Base-by-base conservation (phyloP, 495 filamentous ascomycete species). In the Bryoglossum gracile region DNA sequence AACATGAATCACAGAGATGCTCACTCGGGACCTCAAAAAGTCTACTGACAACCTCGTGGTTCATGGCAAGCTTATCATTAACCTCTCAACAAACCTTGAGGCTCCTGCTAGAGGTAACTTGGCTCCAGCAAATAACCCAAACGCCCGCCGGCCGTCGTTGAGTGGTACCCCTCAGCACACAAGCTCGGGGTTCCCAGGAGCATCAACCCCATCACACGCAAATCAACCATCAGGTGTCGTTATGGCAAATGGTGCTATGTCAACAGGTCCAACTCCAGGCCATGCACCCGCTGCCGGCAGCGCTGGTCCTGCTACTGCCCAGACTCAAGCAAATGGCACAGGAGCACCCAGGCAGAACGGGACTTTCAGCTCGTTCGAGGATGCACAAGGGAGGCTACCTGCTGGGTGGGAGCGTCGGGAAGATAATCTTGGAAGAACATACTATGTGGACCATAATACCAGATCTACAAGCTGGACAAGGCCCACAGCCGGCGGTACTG, bases 381-480 rank as follows among this genome's bases (percentile, higher is more conserved):
- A 98, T 62, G 80, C 82, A 26, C 89, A 95, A 62, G 92, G 92
- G 38, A 82, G 91, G 61, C 68, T 98, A 53, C 92, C 92, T 17
- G 81, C 85, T 42, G 92, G 92, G 28, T 98, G 94, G 91, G 92
- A 98, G 65, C 80, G 94, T 39, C 78, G 92, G 34, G 92, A 97
- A 62, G 92, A 98, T 66, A 89, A 97, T 59, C 68, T 98, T 32
- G 94, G 94, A 46, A 82, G 92, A 57, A 97, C 90, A n/a, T 98
- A 98, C 62, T 98, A 98, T 66, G 92, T 98, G 25, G 92, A 98
- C 63, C 92, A 98, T 65, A 98, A 98, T 64, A 94, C 91, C 4
- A 77, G 92, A 53, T 89, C 90, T 39, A 98, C 92, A 9, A 98
- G 91, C 42, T 98, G 92, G 92, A 88, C 82, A 53, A 73, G 92